Evolutionary conservation across 2,329 filamentous ascomycete species (phyloP).

Genomic region (Fusarium fracticaudum): DNA sequence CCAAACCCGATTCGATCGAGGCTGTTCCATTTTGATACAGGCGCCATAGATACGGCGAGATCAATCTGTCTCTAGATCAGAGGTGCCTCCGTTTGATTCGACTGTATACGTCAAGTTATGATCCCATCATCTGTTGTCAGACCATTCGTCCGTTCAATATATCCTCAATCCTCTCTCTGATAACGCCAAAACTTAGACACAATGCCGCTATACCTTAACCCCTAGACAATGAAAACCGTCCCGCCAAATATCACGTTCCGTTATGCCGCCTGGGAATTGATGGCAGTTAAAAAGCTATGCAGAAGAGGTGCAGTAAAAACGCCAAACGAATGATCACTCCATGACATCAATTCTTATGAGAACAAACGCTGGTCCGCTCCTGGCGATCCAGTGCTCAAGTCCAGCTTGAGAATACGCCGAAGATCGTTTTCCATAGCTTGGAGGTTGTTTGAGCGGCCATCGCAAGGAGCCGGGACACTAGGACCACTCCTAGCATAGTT

Average conservation of each 20-base stretch:
- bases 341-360: conserved; percentile 30
- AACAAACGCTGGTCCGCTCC: conserved; percentile 39
- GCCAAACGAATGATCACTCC: conserved; percentile 27
- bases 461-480: conserved; percentile 10
- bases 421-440: conserved; percentile 64
- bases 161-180: conserved; percentile 28
- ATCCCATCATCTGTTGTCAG: not conserved
- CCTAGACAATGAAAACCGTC: conserved; percentile 17
- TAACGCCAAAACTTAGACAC: conserved; percentile 37
- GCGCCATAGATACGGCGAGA: not conserved
- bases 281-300: conserved; percentile 38
- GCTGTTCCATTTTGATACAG: not conserved
- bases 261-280: conserved; percentile 33
- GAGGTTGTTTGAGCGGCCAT: conserved; percentile 45
- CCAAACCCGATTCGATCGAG: not conserved
- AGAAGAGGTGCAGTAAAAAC: conserved; percentile 34
- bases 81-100: not conserved
- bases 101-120: not conserved
- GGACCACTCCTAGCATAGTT: conserved; percentile 5
- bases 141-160: conserved; percentile 22
- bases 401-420: conserved; percentile 61
- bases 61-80: not conserved
- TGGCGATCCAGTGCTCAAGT: conserved; percentile 43
- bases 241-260: conserved; percentile 29
- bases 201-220: conserved; percentile 15